Evolutionary conservation across 495 filamentous ascomycete species (phyloP).

Genomic region (Staphylotrichum tortipilum): DNA sequence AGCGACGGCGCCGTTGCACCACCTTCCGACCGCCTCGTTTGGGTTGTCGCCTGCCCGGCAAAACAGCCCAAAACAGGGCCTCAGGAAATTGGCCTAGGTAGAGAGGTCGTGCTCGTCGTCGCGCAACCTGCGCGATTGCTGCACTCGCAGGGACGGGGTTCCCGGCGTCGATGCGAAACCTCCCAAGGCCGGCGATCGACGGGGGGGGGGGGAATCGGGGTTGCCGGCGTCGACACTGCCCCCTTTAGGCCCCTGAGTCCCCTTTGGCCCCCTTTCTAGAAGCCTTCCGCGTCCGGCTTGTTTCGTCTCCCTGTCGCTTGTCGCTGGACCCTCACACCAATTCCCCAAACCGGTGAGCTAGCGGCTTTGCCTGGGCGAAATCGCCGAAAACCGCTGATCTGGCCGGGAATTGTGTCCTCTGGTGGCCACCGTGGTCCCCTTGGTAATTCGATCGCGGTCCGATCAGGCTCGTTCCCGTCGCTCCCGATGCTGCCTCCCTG

Average conservation of each 20-base stretch:
- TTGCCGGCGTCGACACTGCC: constrained; percentile 1
- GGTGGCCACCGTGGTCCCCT: no score
- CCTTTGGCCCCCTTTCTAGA: constrained; percentile 10
- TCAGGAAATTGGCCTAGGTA: constrained; percentile 6
- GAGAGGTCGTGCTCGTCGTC: no score
- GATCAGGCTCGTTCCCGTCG: no score
- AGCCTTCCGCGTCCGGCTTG: constrained; percentile 5
- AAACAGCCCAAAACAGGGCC: background rate
- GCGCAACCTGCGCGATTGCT: background rate
- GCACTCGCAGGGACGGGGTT: no score
- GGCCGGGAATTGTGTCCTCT: no score
- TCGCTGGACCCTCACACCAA: background rate
- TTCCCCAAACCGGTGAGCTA: constrained; percentile 1
- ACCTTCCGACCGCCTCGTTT: constrained; percentile 2
- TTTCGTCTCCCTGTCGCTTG: constrained; percentile 9
- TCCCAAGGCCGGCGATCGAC: constrained; percentile 1
- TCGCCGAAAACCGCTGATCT: background rate
- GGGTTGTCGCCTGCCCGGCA: background rate
- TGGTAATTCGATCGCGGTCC: background rate
- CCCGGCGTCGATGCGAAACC: constrained; percentile 1
- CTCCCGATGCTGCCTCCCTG: no score
- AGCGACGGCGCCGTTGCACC: background rate
- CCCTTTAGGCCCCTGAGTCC: no score
- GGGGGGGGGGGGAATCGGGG: background rate
- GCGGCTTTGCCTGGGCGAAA: background rate